phyloP scores from a whole-genome alignment of 345 rosid species.

The Geranium brycei region DNA sequence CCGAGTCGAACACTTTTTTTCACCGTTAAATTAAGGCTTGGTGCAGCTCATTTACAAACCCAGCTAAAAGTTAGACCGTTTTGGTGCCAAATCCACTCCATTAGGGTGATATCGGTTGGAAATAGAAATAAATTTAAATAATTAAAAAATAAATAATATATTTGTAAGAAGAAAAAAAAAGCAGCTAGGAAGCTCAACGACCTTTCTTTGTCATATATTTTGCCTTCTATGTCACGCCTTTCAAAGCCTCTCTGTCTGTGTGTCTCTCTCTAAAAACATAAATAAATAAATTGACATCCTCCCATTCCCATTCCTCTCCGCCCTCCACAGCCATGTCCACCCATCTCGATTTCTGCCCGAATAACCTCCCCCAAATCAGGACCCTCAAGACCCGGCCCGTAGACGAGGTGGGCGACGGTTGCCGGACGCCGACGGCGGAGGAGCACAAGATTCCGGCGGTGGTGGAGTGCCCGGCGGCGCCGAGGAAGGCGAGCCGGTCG shows the following conservation, averaged over 20 bases:
- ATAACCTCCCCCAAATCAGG: not conserved
- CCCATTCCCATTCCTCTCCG: not conserved
- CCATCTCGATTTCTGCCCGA: not conserved
- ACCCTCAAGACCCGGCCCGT: not conserved
- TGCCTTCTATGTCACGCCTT: not conserved
- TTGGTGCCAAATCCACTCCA: too few species aligned
- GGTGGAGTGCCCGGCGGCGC: constrained; percentile 27
- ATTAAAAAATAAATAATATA: too few species aligned
- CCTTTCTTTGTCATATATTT: not conserved
- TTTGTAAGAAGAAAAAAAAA: too few species aligned
- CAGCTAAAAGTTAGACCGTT: too few species aligned
- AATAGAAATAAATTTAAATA: too few species aligned
- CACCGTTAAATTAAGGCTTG: too few species aligned
- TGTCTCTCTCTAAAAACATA: not conserved
- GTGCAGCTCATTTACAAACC: too few species aligned
- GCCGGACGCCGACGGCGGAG: constrained; percentile 15
- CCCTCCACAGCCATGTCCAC: not conserved
- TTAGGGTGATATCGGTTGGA: too few species aligned
- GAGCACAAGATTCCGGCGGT: constrained; percentile 24
- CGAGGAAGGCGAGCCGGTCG: constrained; percentile 18
- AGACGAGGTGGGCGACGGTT: not conserved
- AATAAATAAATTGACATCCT: not conserved
- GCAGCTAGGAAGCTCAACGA: not conserved
- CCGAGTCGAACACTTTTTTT: too few species aligned
- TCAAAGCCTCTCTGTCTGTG: not conserved